Percentiles rank a stretch among this genome's conserved stretches.
phyloP scores from a whole-genome alignment of 2,329 filamentous ascomycete genomes.

The Talaromyces verruculosus region DNA sequence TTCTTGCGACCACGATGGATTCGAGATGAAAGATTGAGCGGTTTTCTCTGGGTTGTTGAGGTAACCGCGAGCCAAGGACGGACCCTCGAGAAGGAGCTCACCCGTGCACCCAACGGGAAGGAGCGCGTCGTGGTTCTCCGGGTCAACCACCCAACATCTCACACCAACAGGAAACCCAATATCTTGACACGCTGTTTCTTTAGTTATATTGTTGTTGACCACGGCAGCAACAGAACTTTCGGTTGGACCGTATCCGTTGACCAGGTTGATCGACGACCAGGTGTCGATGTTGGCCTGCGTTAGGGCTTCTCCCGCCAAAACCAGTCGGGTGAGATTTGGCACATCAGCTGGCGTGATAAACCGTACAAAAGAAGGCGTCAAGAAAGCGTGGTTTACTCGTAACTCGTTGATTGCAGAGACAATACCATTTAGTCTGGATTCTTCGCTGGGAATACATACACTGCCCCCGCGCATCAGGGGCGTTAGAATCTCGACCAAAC shows the following conservation, averaged over 20 bases:
- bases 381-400: constrained; percentile 56
- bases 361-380: constrained; percentile 61
- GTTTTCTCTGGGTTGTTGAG: constrained; percentile 44
- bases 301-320: constrained; percentile 45
- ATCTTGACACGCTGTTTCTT: constrained; percentile 32
- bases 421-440: constrained; percentile 38
- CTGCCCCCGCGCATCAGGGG: constrained; percentile 59
- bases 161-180: constrained; percentile 44
- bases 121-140: constrained; percentile 46
- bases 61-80: constrained; percentile 47
- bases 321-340: constrained; percentile 42
- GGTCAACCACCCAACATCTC: constrained; percentile 47
- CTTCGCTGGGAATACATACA: constrained; percentile 57
- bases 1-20: constrained; percentile 38
- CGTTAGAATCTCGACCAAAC: constrained; percentile 56
- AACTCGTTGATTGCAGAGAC: constrained; percentile 49
- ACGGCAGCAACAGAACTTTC: constrained; percentile 20
- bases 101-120: constrained; percentile 44
- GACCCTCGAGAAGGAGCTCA: constrained; percentile 45
- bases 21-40: constrained; percentile 36
- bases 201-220: constrained; percentile 24
- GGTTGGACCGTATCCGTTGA: constrained; percentile 20
- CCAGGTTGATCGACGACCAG: constrained; percentile 16
- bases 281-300: constrained; percentile 36
- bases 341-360: constrained; percentile 36